phyloP scores from a whole-genome alignment of 345 rosid species.

The Bruguiera parviflora region DNA sequence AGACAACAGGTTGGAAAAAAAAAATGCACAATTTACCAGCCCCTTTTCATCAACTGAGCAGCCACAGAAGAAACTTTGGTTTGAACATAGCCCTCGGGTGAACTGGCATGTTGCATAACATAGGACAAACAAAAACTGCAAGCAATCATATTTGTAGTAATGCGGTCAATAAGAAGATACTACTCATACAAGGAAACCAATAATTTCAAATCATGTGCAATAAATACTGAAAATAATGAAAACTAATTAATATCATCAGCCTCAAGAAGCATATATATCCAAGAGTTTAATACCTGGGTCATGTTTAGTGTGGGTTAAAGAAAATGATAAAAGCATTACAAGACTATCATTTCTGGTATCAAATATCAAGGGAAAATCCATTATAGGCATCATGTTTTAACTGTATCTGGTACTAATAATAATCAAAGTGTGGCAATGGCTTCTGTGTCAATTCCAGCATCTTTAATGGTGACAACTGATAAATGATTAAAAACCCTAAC shows the following conservation, averaged over 20 bases:
- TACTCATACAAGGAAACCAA: not conserved
- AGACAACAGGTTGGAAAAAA: not conserved
- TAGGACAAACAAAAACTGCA: slow-evolving; percentile 86
- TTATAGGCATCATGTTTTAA: too few species aligned
- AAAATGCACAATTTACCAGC: slow-evolving; percentile 59
- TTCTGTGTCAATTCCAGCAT: too few species aligned
- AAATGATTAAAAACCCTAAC: too few species aligned
- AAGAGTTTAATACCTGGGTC: too few species aligned
- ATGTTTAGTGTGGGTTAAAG: too few species aligned
- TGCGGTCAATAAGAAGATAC: not conserved
- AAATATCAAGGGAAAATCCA: too few species aligned
- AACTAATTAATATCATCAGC: not conserved
- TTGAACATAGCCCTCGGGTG: slow-evolving; percentile 79
- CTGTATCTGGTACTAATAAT: too few species aligned
- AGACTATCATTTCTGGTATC: too few species aligned
- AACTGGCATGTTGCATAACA: slow-evolving; percentile 75
- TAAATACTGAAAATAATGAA: not conserved
- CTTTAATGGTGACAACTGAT: too few species aligned
- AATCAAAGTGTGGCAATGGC: too few species aligned
- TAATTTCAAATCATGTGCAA: not conserved
- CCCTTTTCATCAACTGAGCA: slow-evolving; percentile 93
- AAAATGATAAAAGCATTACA: too few species aligned
- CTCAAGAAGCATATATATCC: not conserved
- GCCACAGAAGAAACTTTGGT: slow-evolving; percentile 94
- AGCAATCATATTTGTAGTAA: slow-evolving; percentile 5